These are phyloP conservation scores for Candida pseudoviswanathii DNA, from an alignment of 1,139 yeast genomes.

Conservation along the genomic window DNA sequence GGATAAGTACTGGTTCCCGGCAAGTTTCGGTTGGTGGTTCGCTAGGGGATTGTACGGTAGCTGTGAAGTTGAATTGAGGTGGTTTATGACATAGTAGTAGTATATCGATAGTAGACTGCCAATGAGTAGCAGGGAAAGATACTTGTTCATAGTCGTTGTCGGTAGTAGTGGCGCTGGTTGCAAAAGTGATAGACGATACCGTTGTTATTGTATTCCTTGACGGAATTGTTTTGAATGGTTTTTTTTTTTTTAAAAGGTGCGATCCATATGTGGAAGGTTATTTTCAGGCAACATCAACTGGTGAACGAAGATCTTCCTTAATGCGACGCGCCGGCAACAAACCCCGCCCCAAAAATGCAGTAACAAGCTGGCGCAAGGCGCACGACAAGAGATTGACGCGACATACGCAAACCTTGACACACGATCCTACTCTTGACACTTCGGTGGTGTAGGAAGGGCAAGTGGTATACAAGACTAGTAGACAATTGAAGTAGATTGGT, in stretches of 20 bases:
- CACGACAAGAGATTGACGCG: too few relatives aligned
- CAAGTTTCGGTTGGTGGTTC: constrained; percentile 31
- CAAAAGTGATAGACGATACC: too few relatives aligned
- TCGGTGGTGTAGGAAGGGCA: too few relatives aligned
- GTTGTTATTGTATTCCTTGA: too few relatives aligned
- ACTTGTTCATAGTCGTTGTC: too few relatives aligned
- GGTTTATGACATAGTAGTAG: constrained; percentile 17
- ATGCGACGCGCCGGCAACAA: background rate
- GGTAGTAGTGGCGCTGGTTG: too few relatives aligned
- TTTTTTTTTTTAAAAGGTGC: background rate
- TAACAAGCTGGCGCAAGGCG: too few relatives aligned
- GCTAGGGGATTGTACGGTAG: constrained; percentile 13
- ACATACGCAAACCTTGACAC: too few relatives aligned
- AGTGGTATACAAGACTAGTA: too few relatives aligned
- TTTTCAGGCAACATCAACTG: background rate
- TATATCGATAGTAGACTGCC: constrained; percentile 18
- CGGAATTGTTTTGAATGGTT: background rate
- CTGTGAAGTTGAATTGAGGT: background rate
- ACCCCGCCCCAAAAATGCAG: background rate
- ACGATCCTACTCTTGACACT: too few relatives aligned
- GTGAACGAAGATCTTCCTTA: background rate
- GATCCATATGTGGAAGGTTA: background rate
- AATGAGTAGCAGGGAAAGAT: too few relatives aligned
- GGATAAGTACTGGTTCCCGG: constrained; percentile 46
- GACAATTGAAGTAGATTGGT: too few relatives aligned